Conservation (phyloP, 2,329 filamentous ascomycete species). For the Trichoderma polysporum region DNA sequence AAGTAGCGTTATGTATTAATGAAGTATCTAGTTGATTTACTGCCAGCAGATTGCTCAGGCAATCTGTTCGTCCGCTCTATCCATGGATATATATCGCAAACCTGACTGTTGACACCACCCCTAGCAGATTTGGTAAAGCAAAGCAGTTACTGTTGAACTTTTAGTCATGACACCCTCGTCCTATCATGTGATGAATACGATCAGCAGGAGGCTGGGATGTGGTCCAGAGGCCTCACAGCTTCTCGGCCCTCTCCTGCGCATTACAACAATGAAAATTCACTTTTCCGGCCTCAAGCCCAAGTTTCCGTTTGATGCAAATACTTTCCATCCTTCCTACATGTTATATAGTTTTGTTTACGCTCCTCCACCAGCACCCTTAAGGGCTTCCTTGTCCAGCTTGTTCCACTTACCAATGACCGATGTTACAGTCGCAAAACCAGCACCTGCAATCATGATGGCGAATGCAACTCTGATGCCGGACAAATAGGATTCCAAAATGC, state of each 20-base stretch:
- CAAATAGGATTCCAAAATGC: constrained; percentile 3
- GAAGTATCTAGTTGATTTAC: neutral
- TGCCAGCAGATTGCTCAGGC: neutral
- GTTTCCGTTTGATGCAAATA: neutral
- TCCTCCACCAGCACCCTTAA: neutral
- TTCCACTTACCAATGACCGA: neutral
- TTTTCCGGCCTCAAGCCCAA: neutral
- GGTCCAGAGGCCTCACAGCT: too few species aligned
- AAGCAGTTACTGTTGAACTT: neutral
- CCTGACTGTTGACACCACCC: neutral
- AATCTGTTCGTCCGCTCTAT: neutral
- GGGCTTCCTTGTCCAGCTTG: neutral
- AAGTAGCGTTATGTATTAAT: neutral
- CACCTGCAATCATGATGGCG: neutral
- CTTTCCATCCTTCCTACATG: neutral
- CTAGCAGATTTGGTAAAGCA: neutral
- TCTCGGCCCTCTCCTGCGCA: too few species aligned
- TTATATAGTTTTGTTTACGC: neutral
- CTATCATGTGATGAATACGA: too few species aligned
- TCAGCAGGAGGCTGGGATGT: too few species aligned
- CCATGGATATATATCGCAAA: neutral
- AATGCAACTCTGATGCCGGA: neutral
- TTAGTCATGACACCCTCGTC: too few species aligned
- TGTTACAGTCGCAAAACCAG: neutral
- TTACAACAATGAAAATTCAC: neutral